A percentile compares a stretch with the other conserved stretches of the same genome.
phyloP scores from a whole-genome alignment of 2,329 filamentous ascomycete genomes.

The Colletotrichum lini region DNA sequence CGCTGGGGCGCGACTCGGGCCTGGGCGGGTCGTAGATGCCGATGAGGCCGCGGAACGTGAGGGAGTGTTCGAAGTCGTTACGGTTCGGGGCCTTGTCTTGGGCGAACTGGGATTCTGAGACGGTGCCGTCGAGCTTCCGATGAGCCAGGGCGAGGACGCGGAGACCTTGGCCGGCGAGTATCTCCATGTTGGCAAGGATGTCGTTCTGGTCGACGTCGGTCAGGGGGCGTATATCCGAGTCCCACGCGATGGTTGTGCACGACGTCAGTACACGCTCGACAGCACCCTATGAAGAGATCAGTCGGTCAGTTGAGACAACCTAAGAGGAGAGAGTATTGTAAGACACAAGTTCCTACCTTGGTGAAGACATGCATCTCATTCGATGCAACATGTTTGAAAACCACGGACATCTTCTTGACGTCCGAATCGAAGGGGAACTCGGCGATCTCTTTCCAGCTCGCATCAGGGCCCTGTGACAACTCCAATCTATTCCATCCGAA shows the following conservation, averaged over 20 bases:
- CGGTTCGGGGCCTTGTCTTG: conserved; percentile 68
- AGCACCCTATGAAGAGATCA: conserved; percentile 60
- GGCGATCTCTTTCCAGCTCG: conserved; percentile 70
- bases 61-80: conserved; percentile 70
- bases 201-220: conserved; percentile 67
- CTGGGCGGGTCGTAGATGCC: conserved; percentile 82
- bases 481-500: conserved; percentile 75
- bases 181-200: conserved; percentile 78
- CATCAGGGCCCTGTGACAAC: conserved; percentile 61
- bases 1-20: conserved; percentile 73
- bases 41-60: conserved; percentile 78
- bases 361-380: conserved; percentile 67
- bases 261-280: conserved; percentile 78
- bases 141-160: conserved; percentile 78
- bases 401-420: conserved; percentile 83
- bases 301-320: too few species aligned
- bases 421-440: conserved; percentile 83
- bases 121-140: conserved; percentile 50
- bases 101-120: conserved; percentile 26
- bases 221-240: conserved; percentile 61
- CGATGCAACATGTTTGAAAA: conserved; percentile 65
- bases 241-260: conserved; percentile 67
- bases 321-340: conserved; percentile 48
- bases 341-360: conserved; percentile 67
- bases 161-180: conserved; percentile 75